These are phyloP conservation scores for Saccharomycopsis fodiens DNA, from an alignment of 805 yeast genomes.

Conservation along the genomic window DNA sequence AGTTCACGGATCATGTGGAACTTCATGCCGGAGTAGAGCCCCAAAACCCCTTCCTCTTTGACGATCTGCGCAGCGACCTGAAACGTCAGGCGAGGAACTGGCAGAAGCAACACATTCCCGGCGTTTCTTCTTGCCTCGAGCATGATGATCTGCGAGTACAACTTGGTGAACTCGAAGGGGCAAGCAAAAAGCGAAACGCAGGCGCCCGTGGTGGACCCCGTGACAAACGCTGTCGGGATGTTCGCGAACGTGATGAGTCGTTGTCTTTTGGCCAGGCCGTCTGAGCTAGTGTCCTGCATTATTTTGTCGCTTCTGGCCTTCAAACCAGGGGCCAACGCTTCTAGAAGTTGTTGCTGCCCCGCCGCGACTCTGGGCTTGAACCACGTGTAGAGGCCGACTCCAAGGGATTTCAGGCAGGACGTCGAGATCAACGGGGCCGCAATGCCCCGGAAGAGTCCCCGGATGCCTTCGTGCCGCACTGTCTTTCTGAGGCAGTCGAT, in stretches of 20 bases:
- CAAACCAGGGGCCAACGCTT: slow-evolving; percentile 10
- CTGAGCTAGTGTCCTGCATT: background rate
- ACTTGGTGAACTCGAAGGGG: slow-evolving; percentile 80
- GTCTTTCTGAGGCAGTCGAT: slow-evolving; percentile 53
- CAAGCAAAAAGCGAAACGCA: slow-evolving; percentile 59
- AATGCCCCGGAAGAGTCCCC: slow-evolving; percentile 72
- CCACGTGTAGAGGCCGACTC: slow-evolving; percentile 55
- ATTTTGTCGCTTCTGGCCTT: background rate
- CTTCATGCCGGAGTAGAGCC: slow-evolving; percentile 66
- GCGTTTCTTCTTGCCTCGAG: slow-evolving; percentile 27
- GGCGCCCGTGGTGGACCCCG: slow-evolving; percentile 66
- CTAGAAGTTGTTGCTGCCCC: slow-evolving; percentile 16
- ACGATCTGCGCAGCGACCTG: slow-evolving; percentile 46
- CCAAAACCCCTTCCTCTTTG: slow-evolving; percentile 50
- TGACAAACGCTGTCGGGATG: slow-evolving; percentile 39
- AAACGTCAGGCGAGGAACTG: slow-evolving; percentile 24
- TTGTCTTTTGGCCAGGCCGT: slow-evolving; percentile 4
- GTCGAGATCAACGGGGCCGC: slow-evolving; percentile 66
- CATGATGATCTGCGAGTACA: slow-evolving; percentile 67
- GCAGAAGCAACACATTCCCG: background rate
- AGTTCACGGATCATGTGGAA: slow-evolving; percentile 66
- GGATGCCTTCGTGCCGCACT: slow-evolving; percentile 50
- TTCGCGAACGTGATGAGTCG: slow-evolving; percentile 27
- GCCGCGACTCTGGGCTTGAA: slow-evolving; percentile 34
- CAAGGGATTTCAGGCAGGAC: slow-evolving; percentile 55